Percentiles rank a stretch among this genome's conserved stretches.
These are phyloP conservation scores for Eudorina sp. DNA, from an alignment of 139 green algal species.

Conservation along the genomic window DNA sequence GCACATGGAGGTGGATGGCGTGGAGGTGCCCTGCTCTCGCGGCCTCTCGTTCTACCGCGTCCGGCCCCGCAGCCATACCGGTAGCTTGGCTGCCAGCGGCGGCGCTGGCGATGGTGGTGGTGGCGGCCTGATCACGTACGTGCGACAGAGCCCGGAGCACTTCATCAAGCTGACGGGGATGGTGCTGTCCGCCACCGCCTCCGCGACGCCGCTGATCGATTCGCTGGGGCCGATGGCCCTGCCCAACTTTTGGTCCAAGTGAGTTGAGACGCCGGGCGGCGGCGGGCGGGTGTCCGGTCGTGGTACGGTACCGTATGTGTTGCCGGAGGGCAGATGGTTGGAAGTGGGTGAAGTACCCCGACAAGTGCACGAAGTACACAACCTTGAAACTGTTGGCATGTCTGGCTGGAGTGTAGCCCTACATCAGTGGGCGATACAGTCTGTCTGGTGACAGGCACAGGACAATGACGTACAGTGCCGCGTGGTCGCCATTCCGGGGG, in stretches of 20 bases:
- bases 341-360: too few relatives aligned
- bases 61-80: not conserved
- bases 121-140: not conserved
- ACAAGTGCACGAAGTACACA: too few relatives aligned
- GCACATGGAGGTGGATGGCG: constrained; percentile 41
- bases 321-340: too few relatives aligned
- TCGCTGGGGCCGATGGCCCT: constrained; percentile 10
- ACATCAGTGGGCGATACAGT: too few relatives aligned
- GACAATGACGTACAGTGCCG: too few relatives aligned
- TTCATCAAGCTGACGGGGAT: not conserved
- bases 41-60: constrained; percentile 35
- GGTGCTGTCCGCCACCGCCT: constrained; percentile 24
- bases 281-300: too few relatives aligned
- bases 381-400: too few relatives aligned
- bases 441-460: too few relatives aligned
- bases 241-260: constrained; percentile 37
- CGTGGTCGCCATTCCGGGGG: too few relatives aligned
- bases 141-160: constrained; percentile 40
- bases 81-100: not conserved
- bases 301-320: too few relatives aligned
- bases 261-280: too few relatives aligned
- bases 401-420: too few relatives aligned
- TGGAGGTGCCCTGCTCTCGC: constrained; percentile 10
- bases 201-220: constrained; percentile 24
- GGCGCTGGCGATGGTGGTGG: not conserved